Evolutionary conservation across 2,329 filamentous ascomycete species (phyloP).

Genomic region (Lachnellula suecica): DNA sequence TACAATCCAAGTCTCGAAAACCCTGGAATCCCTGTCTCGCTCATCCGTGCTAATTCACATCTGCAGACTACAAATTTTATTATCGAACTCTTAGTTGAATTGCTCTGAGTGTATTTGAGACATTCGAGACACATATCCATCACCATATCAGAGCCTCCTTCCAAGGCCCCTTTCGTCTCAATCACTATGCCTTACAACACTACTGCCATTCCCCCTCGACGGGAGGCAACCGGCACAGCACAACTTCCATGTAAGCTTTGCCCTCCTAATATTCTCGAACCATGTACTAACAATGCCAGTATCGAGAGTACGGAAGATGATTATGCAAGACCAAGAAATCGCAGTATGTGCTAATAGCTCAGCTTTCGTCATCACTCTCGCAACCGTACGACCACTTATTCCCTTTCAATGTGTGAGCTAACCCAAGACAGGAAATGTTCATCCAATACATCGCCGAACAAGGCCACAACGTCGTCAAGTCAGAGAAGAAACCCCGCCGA

Average conservation of each 20-base stretch:
- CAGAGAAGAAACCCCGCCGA: constrained; percentile 86
- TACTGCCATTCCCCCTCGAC: constrained; percentile 73
- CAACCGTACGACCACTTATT: constrained; percentile 61
- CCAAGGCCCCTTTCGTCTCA: background rate
- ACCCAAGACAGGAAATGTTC: constrained; percentile 74
- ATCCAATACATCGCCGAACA: constrained; percentile 87
- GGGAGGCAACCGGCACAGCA: constrained; percentile 81
- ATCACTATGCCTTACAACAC: constrained; percentile 87
- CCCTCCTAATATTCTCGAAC: background rate
- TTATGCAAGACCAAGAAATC: constrained; percentile 83
- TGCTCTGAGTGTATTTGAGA: too few species aligned
- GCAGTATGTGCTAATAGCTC: constrained; percentile 87
- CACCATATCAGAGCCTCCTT: too few species aligned
- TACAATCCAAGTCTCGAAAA: too few species aligned
- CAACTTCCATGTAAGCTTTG: constrained; percentile 74
- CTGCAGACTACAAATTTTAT: too few species aligned
- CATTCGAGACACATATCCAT: too few species aligned
- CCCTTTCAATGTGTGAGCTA: constrained; percentile 5
- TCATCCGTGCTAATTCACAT: background rate
- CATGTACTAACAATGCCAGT: constrained; percentile 52
- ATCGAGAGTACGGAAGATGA: constrained; percentile 93
- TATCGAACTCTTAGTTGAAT: too few species aligned
- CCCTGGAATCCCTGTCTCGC: too few species aligned
- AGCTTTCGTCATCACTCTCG: constrained; percentile 88
- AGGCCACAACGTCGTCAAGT: constrained; percentile 82